Base-by-base conservation (phyloP, 139 green algal species). In the Chlorella sp. region DNA sequence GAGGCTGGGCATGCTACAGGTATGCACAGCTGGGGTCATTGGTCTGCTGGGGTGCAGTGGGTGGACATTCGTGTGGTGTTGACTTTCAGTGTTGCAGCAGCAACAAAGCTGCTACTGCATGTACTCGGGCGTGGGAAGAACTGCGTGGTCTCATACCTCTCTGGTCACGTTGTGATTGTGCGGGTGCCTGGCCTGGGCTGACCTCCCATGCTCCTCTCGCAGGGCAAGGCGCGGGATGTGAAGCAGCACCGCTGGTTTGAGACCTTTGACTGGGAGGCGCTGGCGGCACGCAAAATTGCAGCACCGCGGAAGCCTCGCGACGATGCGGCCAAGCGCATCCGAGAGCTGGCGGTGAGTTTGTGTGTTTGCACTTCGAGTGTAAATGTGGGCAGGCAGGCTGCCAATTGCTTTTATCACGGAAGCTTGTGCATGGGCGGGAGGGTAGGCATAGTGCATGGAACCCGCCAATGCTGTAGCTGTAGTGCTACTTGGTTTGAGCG, bases 201-300 rank as follows among this genome's bases (percentile, higher is more conserved):
- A 37, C 32, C 32, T 15, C 16, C 3, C 16, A 22, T 36, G 64
- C 37, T 64, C 16, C 24, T n/a, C 16, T 1, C 37, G 60, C 84
- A 88, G 84, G 84, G 84, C 68, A 88, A 88, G 79, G 96, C 94
- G 0, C 64, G 86, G n/a, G 97, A 99, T 90, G 94, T 99, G 79
- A 98, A 98, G 94, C 92, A 90, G 57, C 97, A 99, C 93, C 92
- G 91, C 60, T 99, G 98, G 98, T 99, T 99, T 92, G 96, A 97
- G 34, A 94, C 93, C 40, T 92, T 99, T 76, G 94, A 98, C 81
- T 99, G 97, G 98, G 95, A 97, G 15, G 93, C 94, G 82, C 93
- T 99, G 86, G 94, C 96, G 83, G 94, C 95, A 2, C 91, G 96
- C 40, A 94, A 96, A 66, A 78, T 97, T 87, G 85, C 79, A 30